A percentile compares a stretch with the other conserved stretches of the same genome.
Conservation (phyloP, 345 rosid genomes). For the Euphorbia peplus region DNA sequence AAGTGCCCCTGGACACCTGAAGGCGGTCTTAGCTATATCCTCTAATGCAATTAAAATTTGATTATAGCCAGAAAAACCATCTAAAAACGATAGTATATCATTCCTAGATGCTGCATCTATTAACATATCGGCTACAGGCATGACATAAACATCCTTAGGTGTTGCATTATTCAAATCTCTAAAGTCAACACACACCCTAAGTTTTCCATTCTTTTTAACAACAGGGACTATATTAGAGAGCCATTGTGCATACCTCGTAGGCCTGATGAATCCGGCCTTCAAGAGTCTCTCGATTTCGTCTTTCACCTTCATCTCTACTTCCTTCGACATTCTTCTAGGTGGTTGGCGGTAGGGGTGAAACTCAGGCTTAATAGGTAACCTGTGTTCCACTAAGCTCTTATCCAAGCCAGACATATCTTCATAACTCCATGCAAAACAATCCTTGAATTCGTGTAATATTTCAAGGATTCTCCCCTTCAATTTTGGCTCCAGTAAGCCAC, state of each 20-base stretch:
- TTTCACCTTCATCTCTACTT: not conserved
- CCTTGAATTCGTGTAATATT: not conserved
- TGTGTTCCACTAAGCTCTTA: not conserved
- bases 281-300: not conserved
- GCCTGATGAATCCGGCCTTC: not conserved
- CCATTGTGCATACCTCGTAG: not conserved
- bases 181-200: not conserved
- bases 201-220: not conserved
- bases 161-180: not conserved
- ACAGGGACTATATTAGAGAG: not conserved
- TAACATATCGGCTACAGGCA: not conserved
- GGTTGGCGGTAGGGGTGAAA: not conserved
- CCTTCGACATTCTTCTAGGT: not conserved
- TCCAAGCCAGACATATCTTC: not conserved
- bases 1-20: not conserved
- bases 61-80: not conserved
- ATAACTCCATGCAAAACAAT: constrained; percentile 15
- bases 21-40: not conserved
- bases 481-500: not conserved
- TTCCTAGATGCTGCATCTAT: not conserved
- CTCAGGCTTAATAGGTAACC: not conserved
- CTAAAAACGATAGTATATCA: not conserved
- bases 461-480: not conserved
- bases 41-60: not conserved
- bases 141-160: not conserved